Conservation (phyloP, 495 filamentous ascomycete genomes). For the Xylaria cubensis region DNA sequence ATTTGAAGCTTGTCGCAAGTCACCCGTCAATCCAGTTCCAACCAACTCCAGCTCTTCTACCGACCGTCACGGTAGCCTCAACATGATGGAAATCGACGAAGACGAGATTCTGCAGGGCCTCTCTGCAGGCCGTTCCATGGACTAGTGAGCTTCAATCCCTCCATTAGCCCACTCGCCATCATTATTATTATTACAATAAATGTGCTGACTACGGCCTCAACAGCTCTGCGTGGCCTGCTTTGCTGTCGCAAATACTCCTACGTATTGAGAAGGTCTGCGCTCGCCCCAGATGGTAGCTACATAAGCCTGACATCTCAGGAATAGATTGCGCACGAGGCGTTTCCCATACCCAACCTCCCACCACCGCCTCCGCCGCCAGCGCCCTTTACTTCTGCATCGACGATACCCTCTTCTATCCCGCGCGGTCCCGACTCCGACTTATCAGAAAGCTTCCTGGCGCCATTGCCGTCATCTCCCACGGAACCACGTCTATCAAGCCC, state of each 20-base stretch:
- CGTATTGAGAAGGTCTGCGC: constrained; percentile 49
- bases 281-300: neutral
- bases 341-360: constrained; percentile 50
- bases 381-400: constrained; percentile 36
- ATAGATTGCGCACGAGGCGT: constrained; percentile 51
- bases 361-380: constrained; percentile 41
- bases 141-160: constrained; percentile 60
- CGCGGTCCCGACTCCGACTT: constrained; percentile 53
- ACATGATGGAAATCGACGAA: constrained; percentile 60
- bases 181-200: neutral
- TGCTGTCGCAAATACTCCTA: constrained; percentile 45
- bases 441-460: constrained; percentile 60
- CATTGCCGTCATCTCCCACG: constrained; percentile 55
- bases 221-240: constrained; percentile 49
- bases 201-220: constrained; percentile 10
- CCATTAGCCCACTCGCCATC: neutral
- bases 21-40: constrained; percentile 23
- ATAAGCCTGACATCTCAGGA: constrained; percentile 18
- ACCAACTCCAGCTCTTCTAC: neutral
- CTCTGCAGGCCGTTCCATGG: constrained; percentile 71
- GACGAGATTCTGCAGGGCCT: constrained; percentile 68
- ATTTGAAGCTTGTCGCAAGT: neutral
- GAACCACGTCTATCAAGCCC: constrained; percentile 54
- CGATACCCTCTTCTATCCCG: constrained; percentile 41
- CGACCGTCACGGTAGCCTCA: constrained; percentile 27